Evolutionary conservation across 2,329 filamentous ascomycete species (phyloP).

Genomic region (Plenodomus tracheiphilus): DNA sequence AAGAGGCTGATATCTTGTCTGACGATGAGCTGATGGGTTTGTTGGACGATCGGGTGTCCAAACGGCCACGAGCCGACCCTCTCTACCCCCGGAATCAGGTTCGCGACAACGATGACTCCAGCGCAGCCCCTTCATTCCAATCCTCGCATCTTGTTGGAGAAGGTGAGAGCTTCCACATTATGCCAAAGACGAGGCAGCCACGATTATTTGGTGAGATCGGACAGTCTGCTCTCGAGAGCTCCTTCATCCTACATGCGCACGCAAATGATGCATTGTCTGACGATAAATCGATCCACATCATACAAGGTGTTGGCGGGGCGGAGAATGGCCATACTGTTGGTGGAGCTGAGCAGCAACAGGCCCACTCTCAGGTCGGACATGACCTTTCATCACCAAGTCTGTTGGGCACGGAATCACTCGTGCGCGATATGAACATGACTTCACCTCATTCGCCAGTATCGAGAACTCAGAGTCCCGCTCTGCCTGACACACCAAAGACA

Average conservation of each 20-base stretch:
- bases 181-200: conserved; percentile 27
- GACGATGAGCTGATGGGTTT: conserved; percentile 42
- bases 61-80: conserved; percentile 49
- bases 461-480: conserved; percentile 37
- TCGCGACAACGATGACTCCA: conserved; percentile 44
- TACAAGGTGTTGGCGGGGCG: conserved; percentile 2
- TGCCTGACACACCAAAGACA: conserved; percentile 45
- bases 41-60: conserved; percentile 43
- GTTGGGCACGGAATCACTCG: conserved; percentile 52
- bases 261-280: conserved; percentile 35
- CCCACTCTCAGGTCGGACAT: conserved; percentile 25
- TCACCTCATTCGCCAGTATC: conserved; percentile 48
- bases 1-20: conserved; percentile 31
- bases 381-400: conserved; percentile 46
- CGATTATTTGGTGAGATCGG: conserved; percentile 66
- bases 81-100: conserved; percentile 45
- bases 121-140: conserved; percentile 43
- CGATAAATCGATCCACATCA: conserved; percentile 12
- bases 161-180: conserved; percentile 34
- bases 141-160: conserved; percentile 33
- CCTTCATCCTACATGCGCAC: conserved; percentile 48
- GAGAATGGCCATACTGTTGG: conserved; percentile 13
- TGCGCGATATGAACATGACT: conserved; percentile 54
- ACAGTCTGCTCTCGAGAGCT: conserved; percentile 58
- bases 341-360: conserved; percentile 17